phyloP scores from a whole-genome alignment of 768 basidiomycete genomes.

The Tylopilus felleus region DNA sequence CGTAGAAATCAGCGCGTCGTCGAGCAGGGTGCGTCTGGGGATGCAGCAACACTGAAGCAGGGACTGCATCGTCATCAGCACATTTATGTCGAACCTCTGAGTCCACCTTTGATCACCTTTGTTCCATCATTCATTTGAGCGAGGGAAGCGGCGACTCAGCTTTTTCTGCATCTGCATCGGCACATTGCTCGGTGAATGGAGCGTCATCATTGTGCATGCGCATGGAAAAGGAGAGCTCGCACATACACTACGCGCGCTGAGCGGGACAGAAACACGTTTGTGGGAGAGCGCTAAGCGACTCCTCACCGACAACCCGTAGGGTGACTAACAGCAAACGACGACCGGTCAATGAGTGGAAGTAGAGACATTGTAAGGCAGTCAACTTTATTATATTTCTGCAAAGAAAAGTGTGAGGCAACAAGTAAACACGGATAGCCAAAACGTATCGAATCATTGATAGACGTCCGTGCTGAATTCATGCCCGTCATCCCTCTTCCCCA shows the following conservation, averaged over 20 bases:
- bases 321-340: not conserved
- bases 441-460: constrained; percentile 1
- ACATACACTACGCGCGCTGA: not conserved
- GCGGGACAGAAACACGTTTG: not conserved
- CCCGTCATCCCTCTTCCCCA: constrained; percentile 5
- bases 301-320: not conserved
- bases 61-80: no score
- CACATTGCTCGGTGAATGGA: no score
- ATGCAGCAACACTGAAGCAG: no score
- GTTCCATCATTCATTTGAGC: no score
- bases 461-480: constrained; percentile 13
- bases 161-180: no score
- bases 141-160: no score
- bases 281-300: not conserved
- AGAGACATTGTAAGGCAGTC: not conserved
- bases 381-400: not conserved
- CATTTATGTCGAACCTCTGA: no score
- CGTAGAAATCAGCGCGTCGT: no score
- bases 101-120: no score
- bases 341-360: not conserved
- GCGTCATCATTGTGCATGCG: no score
- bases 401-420: constrained; percentile 1
- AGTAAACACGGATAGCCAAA: constrained; percentile 12
- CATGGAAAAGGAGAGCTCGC: no score
- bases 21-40: no score